A percentile compares a stretch with the other conserved stretches of the same genome.
Evolutionary conservation across 257 asterid species (phyloP).

Genomic region (Datura wrightii): DNA sequence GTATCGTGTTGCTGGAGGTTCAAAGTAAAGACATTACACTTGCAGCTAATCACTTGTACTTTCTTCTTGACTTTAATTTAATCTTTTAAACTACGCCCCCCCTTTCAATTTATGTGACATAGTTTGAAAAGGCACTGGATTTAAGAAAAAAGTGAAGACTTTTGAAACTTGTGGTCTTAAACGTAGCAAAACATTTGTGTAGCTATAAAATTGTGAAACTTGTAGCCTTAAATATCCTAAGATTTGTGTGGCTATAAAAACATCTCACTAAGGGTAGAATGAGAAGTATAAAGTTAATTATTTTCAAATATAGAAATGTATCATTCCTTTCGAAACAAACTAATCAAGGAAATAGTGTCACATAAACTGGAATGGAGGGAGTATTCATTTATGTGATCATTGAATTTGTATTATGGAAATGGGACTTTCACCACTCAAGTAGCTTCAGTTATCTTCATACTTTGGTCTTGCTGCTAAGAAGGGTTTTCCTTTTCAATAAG

Average conservation of each 20-base stretch:
- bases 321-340: neutral
- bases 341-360: neutral
- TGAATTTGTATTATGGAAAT: conserved; percentile 24
- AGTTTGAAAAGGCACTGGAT: neutral
- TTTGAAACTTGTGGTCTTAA: neutral
- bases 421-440: neutral
- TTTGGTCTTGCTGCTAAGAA: conserved; percentile 16
- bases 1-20: conserved; percentile 99
- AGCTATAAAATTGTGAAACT: neutral
- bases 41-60: conserved; percentile 1
- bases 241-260: neutral
- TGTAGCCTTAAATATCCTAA: neutral
- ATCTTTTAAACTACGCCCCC: neutral
- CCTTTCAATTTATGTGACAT: neutral
- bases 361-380: neutral
- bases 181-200: neutral
- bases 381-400: neutral
- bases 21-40: conserved; percentile 57
- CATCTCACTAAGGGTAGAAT: neutral
- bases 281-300: neutral
- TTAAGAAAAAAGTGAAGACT: neutral
- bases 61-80: conserved; percentile 20
- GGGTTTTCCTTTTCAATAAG: neutral
- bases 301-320: neutral
- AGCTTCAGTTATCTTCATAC: conserved; percentile 3